Evolutionary conservation across 2,329 filamentous ascomycete species (phyloP).

Genomic region (Ilyonectria mors-panacis): DNA sequence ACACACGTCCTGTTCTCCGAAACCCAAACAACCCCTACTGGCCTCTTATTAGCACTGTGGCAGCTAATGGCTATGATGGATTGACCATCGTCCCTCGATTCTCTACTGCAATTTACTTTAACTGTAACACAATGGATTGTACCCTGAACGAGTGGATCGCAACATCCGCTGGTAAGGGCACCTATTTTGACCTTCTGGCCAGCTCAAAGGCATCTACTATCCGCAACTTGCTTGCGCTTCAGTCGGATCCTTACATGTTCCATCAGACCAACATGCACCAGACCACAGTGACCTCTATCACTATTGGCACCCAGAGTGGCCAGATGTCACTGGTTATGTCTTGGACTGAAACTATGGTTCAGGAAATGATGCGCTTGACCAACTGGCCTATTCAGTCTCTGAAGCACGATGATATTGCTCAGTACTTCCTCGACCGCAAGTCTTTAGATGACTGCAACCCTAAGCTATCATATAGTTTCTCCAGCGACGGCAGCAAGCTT

Average conservation of each 20-base stretch:
- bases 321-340: conserved; percentile 32
- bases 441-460: conserved; percentile 33
- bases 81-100: conserved; percentile 33
- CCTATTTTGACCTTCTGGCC: conserved; percentile 23
- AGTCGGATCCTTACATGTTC: conserved; percentile 39
- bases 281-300: conserved; percentile 26
- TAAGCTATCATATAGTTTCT: conserved; percentile 27
- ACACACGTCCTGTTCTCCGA: conserved; percentile 30
- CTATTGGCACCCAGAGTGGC: conserved; percentile 28
- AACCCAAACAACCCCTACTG: conserved; percentile 31
- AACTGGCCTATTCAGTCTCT: conserved; percentile 34
- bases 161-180: conserved; percentile 32
- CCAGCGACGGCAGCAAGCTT: conserved; percentile 10
- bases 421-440: conserved; percentile 36
- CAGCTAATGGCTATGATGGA: conserved; percentile 34
- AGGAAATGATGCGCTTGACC: conserved; percentile 36
- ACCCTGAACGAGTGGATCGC: conserved; percentile 37
- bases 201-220: conserved; percentile 24
- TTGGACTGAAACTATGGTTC: conserved; percentile 36
- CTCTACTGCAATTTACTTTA: conserved; percentile 38
- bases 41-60: conserved; percentile 35
- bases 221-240: conserved; percentile 29
- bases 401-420: conserved; percentile 35
- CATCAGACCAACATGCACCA: conserved; percentile 39
- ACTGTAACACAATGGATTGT: conserved; percentile 34